Base-by-base conservation (phyloP, 192 early-diverging fungal species). In the Phlyctochytrium bullatum region DNA sequence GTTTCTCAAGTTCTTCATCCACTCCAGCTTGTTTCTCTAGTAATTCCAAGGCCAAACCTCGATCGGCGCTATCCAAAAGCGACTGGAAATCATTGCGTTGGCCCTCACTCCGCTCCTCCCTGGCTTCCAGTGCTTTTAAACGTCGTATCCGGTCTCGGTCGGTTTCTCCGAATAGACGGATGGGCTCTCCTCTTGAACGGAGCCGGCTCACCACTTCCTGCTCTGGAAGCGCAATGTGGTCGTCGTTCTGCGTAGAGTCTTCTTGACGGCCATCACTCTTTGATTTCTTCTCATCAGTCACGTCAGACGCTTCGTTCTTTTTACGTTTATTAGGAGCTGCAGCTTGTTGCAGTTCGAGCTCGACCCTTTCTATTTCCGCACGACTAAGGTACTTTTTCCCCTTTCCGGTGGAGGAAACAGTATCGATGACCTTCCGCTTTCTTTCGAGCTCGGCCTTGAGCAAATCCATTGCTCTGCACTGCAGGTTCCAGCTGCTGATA, bases 21-120 rank as follows among this genome's bases (percentile, higher is more conserved):
- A 76, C 79, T 36, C 68, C 68, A 31, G 68, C 79, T 12, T 83
- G 73, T 10, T 86, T 88, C 68, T 92, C 92, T 58, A 69, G 29
- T 10, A 63, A 33, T 2, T 62, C 61, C 28, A 92, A 60, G 61
- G 86, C 88, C 61, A 94, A 77, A 24, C 89, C 89, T 2, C 81
- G 80, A 36, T 96, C 95, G 33, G 91, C 92, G 35, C 88, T 88
- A 67, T 92, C 91, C 69, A 98, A 50, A 20, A 86, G 86, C 24
- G 85, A 80, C 65, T 88, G 86, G 73, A 96, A 99, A 73, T 98
- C 96, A 79, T 98, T 98, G 23, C 86, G 86, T 76, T 95, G 93
- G 36, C 94, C 94, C 58, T 78, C 76, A 0, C 69, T 64, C 27
- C 86, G 81, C 66, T 96, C 92, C 66, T 98, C 94, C 3, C 83